Evolutionary conservation across 1,284 basidiomycete genomes (phyloP).

Genomic region (Tilletia horrida): DNA sequence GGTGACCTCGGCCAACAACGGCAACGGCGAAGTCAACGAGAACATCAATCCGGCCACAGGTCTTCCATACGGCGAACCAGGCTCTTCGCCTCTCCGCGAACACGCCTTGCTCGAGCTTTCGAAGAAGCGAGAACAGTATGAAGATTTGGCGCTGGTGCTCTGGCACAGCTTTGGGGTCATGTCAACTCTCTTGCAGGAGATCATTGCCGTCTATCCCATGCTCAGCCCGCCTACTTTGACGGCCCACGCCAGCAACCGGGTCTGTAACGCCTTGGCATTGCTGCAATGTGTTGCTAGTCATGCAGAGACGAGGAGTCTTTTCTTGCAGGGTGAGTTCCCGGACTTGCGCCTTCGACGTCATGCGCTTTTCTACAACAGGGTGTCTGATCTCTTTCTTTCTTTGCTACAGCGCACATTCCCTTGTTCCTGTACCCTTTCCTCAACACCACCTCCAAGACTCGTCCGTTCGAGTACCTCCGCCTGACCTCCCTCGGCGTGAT

Average conservation of each 20-base stretch:
- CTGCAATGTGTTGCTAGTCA: slow-evolving; percentile 81
- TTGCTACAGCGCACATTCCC: slow-evolving; percentile 80
- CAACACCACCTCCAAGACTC: slow-evolving; percentile 97
- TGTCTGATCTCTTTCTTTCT: background rate
- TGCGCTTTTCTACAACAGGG: background rate
- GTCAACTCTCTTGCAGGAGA: slow-evolving; percentile 96
- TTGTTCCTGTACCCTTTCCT: slow-evolving; percentile 98
- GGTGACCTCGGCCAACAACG: slow-evolving; percentile 17
- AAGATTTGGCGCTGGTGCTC: slow-evolving; percentile 92
- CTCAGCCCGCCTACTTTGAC: slow-evolving; percentile 93
- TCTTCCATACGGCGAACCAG: slow-evolving; percentile 32
- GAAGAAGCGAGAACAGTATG: slow-evolving; percentile 98
- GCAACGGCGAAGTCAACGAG: slow-evolving; percentile 19
- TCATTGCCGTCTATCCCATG: slow-evolving; percentile 95
- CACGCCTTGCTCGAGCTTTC: slow-evolving; percentile 73
- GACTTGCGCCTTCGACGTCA: background rate
- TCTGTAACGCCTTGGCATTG: slow-evolving; percentile 96
- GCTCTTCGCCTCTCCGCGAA: slow-evolving; percentile 48
- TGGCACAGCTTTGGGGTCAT: slow-evolving; percentile 99
- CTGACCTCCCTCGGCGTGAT: slow-evolving; percentile 97
- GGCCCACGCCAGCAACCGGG: slow-evolving; percentile 96
- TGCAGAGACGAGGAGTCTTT: slow-evolving; percentile 49
- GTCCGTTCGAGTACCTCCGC: slow-evolving; percentile 97
- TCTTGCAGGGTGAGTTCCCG: slow-evolving; percentile 38
- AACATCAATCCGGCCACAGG: slow-evolving; percentile 22